Base-by-base conservation (phyloP, 306 rosid genomes). In the Acmispon strigosus region DNA sequence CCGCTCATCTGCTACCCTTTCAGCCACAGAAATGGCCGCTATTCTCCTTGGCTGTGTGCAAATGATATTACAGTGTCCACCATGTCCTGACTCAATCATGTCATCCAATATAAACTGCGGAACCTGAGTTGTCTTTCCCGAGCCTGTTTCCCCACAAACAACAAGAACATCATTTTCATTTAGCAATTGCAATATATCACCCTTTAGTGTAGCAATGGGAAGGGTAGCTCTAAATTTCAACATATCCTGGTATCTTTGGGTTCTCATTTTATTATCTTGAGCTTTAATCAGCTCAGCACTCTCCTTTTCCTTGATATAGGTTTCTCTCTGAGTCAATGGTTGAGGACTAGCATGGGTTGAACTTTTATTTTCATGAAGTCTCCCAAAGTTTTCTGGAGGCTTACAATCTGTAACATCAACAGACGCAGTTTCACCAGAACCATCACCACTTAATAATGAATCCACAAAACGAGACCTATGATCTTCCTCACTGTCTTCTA, bases 61-160 rank as follows among this genome's bases (percentile, higher is more conserved):
- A 75, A 93, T 71, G 67, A 93, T 93, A 81, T 83, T 85, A 74
- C 94, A 90, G 60, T 61, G 39, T 76, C 96, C 98, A 78, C 98
- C 97, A 66, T 24, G 42, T 47, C 91, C 93, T 7, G 86, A 88
- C 62, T 90, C 87, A 45, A 92, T 88, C 96, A 86, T 90, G 79
- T 84, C 96, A 83, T 92, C 98, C 96, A 92, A 81, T 72, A 90
- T 82, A 83, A 90, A 88, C 84, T 92, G 98, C 3, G 98, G 96
- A 82, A 92, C 98, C 97, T 93, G 98, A 72, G 98, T 93, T 77
- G 98, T 93, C 89, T 93, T 93, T 73, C 98, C 98, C 39, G 98
- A 93, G 78, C 98, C 98, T 22, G 98, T 93, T 85, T 93, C 98
- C 75, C 98, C 98, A 79, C 98, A 88, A 81, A 93, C 96, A 69